Conservation (phyloP, 129 eudicot species). For the Mikania micrantha region DNA sequence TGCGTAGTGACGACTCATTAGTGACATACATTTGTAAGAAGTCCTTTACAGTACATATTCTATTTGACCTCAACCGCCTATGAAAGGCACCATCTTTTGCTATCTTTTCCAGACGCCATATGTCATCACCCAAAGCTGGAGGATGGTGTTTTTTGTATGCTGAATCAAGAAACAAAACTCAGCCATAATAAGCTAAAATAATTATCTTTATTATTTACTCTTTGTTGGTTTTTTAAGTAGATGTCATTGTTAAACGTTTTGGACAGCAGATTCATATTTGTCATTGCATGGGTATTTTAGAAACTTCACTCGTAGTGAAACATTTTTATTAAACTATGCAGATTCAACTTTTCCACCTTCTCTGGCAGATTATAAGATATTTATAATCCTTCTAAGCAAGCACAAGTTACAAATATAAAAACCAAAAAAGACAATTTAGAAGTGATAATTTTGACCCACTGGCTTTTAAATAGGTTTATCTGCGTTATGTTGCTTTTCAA, state of each 20-base stretch:
- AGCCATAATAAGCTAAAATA: not conserved
- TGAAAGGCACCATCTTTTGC: conserved; percentile 72
- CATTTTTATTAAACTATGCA: not conserved
- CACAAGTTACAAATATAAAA: no score
- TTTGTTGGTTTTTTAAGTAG: not conserved
- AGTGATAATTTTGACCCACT: not conserved
- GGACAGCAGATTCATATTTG: not conserved
- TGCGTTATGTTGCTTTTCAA: not conserved
- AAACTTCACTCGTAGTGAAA: not conserved
- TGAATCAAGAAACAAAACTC: conserved; percentile 18
- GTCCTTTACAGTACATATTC: conserved; percentile 45
- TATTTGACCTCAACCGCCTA: conserved; percentile 23
- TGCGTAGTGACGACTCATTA: conserved; percentile 35
- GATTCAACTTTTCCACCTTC: no score
- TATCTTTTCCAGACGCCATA: conserved; percentile 77
- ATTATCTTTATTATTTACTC: not conserved
- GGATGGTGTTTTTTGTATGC: conserved; percentile 77
- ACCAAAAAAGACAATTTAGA: not conserved
- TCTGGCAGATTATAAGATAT: no score
- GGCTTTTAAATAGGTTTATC: not conserved
- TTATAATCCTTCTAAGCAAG: not conserved
- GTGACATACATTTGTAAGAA: conserved; percentile 43
- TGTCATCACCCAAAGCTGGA: conserved; percentile 54
- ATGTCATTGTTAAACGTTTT: not conserved
- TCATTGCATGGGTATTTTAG: not conserved